Evolutionary conservation across 108 stramenopile species (phyloP).

Genomic region (Nitzschia putrida): DNA sequence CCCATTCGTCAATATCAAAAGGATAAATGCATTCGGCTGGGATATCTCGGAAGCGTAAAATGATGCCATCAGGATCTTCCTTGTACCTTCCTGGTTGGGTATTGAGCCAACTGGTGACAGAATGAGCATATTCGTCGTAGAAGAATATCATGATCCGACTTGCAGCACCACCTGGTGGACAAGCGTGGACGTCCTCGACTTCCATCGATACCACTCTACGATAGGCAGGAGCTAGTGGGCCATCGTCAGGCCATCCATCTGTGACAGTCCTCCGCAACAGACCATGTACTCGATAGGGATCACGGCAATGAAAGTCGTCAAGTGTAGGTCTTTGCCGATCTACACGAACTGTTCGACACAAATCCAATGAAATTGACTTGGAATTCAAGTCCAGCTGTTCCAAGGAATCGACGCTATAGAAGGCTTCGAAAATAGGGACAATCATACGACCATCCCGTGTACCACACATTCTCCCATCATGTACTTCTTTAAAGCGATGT

Average conservation of each 20-base stretch:
- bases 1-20: constrained; percentile 16
- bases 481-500: too few species aligned
- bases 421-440: constrained; percentile 37
- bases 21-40: constrained; percentile 67
- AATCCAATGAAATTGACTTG: constrained; percentile 24
- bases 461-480: too few species aligned
- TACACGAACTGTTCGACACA: constrained; percentile 25
- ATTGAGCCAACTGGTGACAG: constrained; percentile 33
- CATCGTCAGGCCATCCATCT: constrained; percentile 53
- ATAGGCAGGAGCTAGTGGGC: constrained; percentile 56
- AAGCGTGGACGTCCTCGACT: too few species aligned
- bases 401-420: constrained; percentile 35
- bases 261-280: constrained; percentile 22
- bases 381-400: constrained; percentile 51
- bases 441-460: too few species aligned
- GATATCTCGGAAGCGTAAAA: constrained; percentile 40
- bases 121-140: constrained; percentile 62
- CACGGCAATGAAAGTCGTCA: neutral
- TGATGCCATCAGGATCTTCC: too few species aligned
- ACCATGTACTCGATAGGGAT: neutral
- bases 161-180: too few species aligned
- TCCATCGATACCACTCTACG: constrained; percentile 55
- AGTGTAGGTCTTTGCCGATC: neutral
- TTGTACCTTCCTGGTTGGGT: too few species aligned
- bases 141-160: constrained; percentile 55